A percentile compares a stretch with the other conserved stretches of the same genome.
Evolutionary conservation across 1,284 basidiomycete genomes (phyloP).

Genomic region (Cryptococcus sp.): DNA sequence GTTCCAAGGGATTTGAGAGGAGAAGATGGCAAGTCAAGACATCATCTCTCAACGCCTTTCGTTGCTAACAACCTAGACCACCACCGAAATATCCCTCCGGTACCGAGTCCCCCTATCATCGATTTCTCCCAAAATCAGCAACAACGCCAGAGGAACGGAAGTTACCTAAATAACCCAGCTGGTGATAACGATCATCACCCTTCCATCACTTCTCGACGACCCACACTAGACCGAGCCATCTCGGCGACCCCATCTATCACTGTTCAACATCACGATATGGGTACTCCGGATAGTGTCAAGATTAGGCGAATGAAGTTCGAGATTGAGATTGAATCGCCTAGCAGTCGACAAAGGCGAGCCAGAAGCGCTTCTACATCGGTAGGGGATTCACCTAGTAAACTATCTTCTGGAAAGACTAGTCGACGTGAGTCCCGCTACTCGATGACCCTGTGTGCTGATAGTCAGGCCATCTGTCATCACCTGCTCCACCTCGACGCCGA

Average conservation of each 20-base stretch:
- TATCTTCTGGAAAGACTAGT: background rate
- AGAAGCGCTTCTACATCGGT: background rate
- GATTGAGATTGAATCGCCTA: conserved; percentile 8
- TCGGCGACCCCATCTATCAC: conserved; percentile 4
- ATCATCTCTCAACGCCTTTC: background rate
- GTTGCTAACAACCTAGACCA: background rate
- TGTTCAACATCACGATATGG: conserved; percentile 7
- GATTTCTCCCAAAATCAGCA: too few relatives aligned
- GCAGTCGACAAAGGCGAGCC: background rate
- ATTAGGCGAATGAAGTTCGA: conserved; percentile 15
- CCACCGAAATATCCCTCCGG: background rate
- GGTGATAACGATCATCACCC: conserved; percentile 6
- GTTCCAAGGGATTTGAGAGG: conserved; percentile 15
- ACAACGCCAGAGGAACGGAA: too few relatives aligned
- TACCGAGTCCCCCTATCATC: background rate
- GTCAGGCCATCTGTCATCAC: conserved; percentile 19
- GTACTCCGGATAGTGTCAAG: conserved; percentile 18
- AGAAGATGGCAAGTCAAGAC: conserved; percentile 7
- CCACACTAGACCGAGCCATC: background rate
- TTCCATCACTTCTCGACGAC: background rate
- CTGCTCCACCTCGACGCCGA: conserved; percentile 2
- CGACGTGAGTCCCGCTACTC: background rate
- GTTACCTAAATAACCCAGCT: conserved; percentile 1
- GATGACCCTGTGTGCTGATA: too few relatives aligned
- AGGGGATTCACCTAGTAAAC: background rate